Conservation (phyloP, 495 filamentous ascomycete species). For the Oidiodendron maius region DNA sequence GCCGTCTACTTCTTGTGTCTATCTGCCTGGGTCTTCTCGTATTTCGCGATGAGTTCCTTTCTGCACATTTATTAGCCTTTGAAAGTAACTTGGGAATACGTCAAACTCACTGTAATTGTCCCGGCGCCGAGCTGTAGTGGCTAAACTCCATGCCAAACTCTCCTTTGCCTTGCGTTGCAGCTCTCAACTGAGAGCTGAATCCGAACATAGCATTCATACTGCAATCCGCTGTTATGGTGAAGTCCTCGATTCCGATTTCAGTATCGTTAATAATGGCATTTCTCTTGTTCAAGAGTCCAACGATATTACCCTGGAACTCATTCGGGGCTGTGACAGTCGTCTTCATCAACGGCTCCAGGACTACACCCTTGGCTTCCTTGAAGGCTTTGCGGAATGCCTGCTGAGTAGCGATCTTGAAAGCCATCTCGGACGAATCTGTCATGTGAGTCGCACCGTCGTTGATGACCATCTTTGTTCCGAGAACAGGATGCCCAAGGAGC, state of each 20-base stretch:
- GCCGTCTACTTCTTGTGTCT: constrained; percentile 22
- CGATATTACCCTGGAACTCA: constrained; percentile 97
- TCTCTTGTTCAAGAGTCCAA: constrained; percentile 93
- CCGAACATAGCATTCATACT: constrained; percentile 96
- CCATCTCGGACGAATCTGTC: constrained; percentile 95
- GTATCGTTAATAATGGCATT: constrained; percentile 93
- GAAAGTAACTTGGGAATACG: constrained; percentile 7
- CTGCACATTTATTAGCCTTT: constrained; percentile 15
- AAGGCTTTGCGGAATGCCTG: constrained; percentile 98
- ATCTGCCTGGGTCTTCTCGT: constrained; percentile 64
- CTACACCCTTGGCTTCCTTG: constrained; percentile 62
- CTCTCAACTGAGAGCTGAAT: constrained; percentile 82
- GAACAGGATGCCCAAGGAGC: constrained; percentile 86
- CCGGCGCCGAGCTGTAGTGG: constrained; percentile 83
- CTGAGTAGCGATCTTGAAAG: constrained; percentile 95
- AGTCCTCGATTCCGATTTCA: constrained; percentile 91
- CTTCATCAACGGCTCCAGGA: constrained; percentile 98
- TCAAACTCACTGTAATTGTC: constrained; percentile 71
- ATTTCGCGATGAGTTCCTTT: constrained; percentile 82
- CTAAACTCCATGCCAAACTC: constrained; percentile 99
- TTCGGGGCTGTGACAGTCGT: constrained; percentile 90
- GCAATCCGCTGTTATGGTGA: constrained; percentile 91
- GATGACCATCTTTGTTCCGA: constrained; percentile 85
- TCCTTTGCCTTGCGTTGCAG: constrained; percentile 96
- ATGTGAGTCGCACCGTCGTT: constrained; percentile 98